Evolutionary conservation across 805 yeast species (phyloP).

Genomic region (Metschnikowia lochheadii): DNA sequence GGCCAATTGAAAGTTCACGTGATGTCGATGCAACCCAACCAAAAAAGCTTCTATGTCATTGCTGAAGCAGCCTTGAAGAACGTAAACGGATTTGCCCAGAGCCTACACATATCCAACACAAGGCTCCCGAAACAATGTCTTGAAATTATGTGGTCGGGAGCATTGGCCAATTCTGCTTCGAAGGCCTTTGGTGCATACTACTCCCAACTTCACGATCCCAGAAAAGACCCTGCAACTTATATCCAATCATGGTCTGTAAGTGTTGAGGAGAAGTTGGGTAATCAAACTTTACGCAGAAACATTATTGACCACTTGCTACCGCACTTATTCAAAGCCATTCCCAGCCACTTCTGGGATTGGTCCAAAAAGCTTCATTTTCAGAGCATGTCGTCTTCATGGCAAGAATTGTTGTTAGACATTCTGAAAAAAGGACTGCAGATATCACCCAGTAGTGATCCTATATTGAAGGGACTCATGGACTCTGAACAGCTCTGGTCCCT

Average conservation of each 20-base stretch:
- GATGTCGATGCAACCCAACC: slow-evolving; percentile 42
- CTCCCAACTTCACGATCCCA: slow-evolving; percentile 12
- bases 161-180: slow-evolving; percentile 66
- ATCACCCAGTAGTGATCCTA: slow-evolving; percentile 10
- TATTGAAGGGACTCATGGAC: slow-evolving; percentile 1
- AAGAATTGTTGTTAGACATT: slow-evolving; percentile 9
- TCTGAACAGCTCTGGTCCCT: slow-evolving; percentile 25
- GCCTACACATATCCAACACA: slow-evolving; percentile 43
- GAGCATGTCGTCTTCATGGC: slow-evolving; percentile 5
- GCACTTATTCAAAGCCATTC: slow-evolving; percentile 51
- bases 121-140: slow-evolving; percentile 46
- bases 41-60: slow-evolving; percentile 59
- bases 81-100: slow-evolving; percentile 32
- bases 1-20: slow-evolving; percentile 42
- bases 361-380: slow-evolving; percentile 17
- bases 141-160: slow-evolving; percentile 48
- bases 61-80: slow-evolving; percentile 54
- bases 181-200: slow-evolving; percentile 44
- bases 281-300: slow-evolving; percentile 37
- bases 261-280: slow-evolving; percentile 32
- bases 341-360: slow-evolving; percentile 39
- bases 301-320: slow-evolving; percentile 62
- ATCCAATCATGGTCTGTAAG: slow-evolving; percentile 46
- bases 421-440: slow-evolving; percentile 10
- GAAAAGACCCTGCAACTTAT: slow-evolving; percentile 41